Conservation (phyloP, 2,329 filamentous ascomycete species). For the Pseudogymnoascus sp. region DNA sequence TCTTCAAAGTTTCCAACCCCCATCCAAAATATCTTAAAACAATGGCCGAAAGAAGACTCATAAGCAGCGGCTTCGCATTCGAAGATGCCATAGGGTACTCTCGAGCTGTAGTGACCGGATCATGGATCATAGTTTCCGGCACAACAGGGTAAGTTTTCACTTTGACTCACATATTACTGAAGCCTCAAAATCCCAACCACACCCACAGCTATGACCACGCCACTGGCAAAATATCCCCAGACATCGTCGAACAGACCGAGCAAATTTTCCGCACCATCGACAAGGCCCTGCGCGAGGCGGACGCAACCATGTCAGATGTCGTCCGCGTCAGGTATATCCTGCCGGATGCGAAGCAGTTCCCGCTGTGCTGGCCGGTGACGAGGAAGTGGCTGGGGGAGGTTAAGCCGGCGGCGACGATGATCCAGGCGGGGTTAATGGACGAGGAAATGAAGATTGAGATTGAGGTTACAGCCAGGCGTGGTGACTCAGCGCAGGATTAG, state of each 20-base stretch:
- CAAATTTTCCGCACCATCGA: slow-evolving; percentile 43
- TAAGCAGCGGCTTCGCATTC: slow-evolving; percentile 38
- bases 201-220: slow-evolving; percentile 41
- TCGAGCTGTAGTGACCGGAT: slow-evolving; percentile 43
- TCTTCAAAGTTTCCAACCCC: background rate
- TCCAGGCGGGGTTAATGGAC: slow-evolving; percentile 44
- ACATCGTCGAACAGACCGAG: slow-evolving; percentile 42
- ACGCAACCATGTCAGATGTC: slow-evolving; percentile 38
- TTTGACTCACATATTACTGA: background rate
- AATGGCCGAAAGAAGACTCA: slow-evolving; percentile 10
- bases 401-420: slow-evolving; percentile 47
- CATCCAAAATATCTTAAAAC: background rate
- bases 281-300: slow-evolving; percentile 38
- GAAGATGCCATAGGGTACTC: slow-evolving; percentile 49
- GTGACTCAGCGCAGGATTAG: slow-evolving; percentile 3
- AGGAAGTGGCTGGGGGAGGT: slow-evolving; percentile 40
- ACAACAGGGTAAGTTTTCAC: slow-evolving; percentile 40
- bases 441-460: slow-evolving; percentile 36
- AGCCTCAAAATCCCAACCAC: background rate
- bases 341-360: slow-evolving; percentile 40
- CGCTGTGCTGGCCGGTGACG: slow-evolving; percentile 42
- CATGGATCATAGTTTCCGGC: slow-evolving; percentile 47
- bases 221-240: slow-evolving; percentile 37
- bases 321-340: slow-evolving; percentile 47
- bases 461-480: slow-evolving; percentile 20